Base-by-base conservation (phyloP, 179 eudicot species). In the Patellifolia procumbens region DNA sequence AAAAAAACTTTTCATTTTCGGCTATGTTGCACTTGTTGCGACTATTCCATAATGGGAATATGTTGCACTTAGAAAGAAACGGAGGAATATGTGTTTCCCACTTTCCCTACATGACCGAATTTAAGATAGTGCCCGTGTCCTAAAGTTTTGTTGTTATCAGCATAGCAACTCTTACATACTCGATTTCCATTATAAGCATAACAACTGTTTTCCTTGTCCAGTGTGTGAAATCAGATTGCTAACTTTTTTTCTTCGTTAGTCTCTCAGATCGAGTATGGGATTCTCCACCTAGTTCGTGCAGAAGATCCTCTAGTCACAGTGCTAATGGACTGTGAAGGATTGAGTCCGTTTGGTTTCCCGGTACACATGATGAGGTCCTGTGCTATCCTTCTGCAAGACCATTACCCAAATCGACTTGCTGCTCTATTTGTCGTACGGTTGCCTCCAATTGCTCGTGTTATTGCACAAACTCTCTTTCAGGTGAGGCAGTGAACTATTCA, bases 181-280 rank as follows among this genome's bases (percentile, higher is more conserved):
- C 39, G n/a, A n/a, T n/a, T n/a, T n/a, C n/a, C n/a, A n/a, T n/a
- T n/a, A n/a, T n/a, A n/a, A 59, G 17, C 31, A 46, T 67, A 62
- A 24, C 24, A 45, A 26, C 8, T 15, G 60, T 66, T 61, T 55
- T 60, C 4, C 63, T 26, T 3, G 15, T 42, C n/a, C 7, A n/a
- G 4, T 39, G 17, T n/a, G 5, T 31, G 35, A 42, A 69, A 6
- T 59, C 24, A 43, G 59, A 53, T 53, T 68, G 63, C 76, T 76
- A 26, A 74, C 70, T 52, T 29, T 78, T 78, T 28, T 65, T 63
- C 59, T 82, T 80, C 72, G 51, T 52, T 66, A 92, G 97, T 87
- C 78, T 92, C 97, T 65, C 97, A 92, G 96, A 83, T 92, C 53
- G 96, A 92, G 81, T 81, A 89, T 63, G 95, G 96, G 22, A 84